A percentile compares a stretch with the other conserved stretches of the same genome.
Conservation (phyloP, 2,329 filamentous ascomycete genomes). For the Apiospora aurea region DNA sequence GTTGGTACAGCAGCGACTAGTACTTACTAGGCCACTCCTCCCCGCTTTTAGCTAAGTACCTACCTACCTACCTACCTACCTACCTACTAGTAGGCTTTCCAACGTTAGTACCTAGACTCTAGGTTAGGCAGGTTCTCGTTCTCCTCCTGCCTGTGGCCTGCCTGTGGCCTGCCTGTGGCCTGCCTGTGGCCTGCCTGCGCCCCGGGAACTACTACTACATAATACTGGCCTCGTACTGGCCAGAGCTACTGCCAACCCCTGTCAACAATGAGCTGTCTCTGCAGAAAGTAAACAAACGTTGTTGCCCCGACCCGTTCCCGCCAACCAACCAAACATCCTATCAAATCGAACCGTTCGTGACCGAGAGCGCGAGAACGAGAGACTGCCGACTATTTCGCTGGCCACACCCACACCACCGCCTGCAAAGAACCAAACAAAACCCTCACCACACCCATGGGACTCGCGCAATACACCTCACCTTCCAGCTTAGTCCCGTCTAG, state of each 20-base stretch:
- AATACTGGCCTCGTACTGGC: too few relatives aligned
- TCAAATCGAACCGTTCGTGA: not conserved
- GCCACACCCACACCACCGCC: not conserved
- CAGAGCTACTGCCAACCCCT: not conserved
- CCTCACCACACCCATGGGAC: slow-evolving; percentile 8
- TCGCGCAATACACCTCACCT: not conserved
- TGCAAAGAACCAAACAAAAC: not conserved
- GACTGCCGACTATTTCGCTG: not conserved
- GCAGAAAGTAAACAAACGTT: slow-evolving; percentile 17
- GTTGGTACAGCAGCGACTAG: not conserved
- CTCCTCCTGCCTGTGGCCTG: not conserved
- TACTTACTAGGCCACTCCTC: not conserved
- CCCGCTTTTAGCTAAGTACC: slow-evolving; percentile 1
- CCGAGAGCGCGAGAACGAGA: too few relatives aligned
- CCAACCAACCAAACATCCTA: not conserved
- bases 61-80: too few relatives aligned
- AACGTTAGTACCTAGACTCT: too few relatives aligned
- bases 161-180: too few relatives aligned
- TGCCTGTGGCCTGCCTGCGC: too few relatives aligned
- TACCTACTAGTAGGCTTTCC: too few relatives aligned
- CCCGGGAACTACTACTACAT: not conserved
- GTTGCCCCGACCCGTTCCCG: not conserved
- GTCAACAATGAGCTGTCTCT: slow-evolving; percentile 12
- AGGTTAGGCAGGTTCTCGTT: not conserved
- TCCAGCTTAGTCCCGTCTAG: not conserved